Base-by-base conservation (phyloP, 2,329 filamentous ascomycete genomes). In the Lojkania enalia region DNA sequence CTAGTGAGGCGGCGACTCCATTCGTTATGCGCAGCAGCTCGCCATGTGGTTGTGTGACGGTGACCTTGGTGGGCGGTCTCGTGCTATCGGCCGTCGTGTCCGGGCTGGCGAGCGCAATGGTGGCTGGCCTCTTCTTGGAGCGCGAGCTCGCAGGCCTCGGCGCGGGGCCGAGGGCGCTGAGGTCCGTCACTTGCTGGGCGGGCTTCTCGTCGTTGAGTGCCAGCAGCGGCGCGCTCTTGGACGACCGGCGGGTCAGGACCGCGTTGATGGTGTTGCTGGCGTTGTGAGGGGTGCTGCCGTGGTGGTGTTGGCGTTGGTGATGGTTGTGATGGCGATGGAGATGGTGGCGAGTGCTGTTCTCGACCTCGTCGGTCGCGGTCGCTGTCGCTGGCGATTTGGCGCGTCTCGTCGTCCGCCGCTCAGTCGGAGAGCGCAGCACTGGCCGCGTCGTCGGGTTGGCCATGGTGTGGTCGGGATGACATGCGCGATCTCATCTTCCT, bases 21-120 rank as follows among this genome's bases (percentile, higher is more conserved):
- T 76, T 75, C 44, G 72, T 66, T 16, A 70, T 70, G 57, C 70
- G 65, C 29, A 72, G 51, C 32, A 76, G 55, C 40, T 64, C 62
- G 43, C 69, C 72, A 58, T 74, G 68, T 40, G 73, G 71, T 52
- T 72, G 66, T 58, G 69, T 66, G 46, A 72, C 65, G 42, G 68
- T 69, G 55, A 74, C 58, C 48, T 69, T 72, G 52, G 66, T 71
- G 20, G 73, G 74, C 35, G 73, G 72, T 57, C 58, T 60, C 41
- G 63, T 51, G n/a, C n/a, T n/a, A 45, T 61, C 54, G 37, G 53
- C 29, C 20, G 52, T 48, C 54, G 57, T 54, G 49, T 66, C 62
- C 32, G 38, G 45, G 33, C 6, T 36, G 12, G 47, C 41, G 21
- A 35, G 33, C 36, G 60, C 43, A 21, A 51, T 56, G 32, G 60